phyloP scores from a whole-genome alignment of 2,329 filamentous ascomycete species.

The Microsporum ferrugineum region DNA sequence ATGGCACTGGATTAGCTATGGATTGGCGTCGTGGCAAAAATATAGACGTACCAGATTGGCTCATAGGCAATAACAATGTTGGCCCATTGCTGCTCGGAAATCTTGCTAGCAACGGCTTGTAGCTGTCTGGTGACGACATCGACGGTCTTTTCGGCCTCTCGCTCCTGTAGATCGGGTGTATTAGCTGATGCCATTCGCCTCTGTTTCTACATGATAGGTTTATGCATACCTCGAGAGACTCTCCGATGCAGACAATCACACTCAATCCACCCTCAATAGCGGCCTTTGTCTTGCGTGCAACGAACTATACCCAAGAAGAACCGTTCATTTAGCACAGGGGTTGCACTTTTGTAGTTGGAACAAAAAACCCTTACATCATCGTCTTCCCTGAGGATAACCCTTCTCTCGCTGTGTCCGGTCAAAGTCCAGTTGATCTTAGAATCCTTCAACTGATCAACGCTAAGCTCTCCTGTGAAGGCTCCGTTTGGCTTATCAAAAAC shows the following conservation, averaged over 20 bases:
- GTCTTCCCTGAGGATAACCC: conserved; percentile 75
- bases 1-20: conserved; percentile 6
- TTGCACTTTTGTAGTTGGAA: background rate
- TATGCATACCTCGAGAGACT: conserved; percentile 60
- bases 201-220: background rate
- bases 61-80: conserved; percentile 97
- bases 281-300: conserved; percentile 89
- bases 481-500: conserved; percentile 95
- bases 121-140: conserved; percentile 64
- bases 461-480: conserved; percentile 95
- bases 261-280: conserved; percentile 74
- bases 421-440: conserved; percentile 80
- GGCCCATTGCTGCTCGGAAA: conserved; percentile 65
- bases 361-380: conserved; percentile 45
- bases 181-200: background rate
- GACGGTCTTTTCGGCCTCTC: conserved; percentile 75
- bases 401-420: conserved; percentile 88
- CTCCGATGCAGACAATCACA: conserved; percentile 96
- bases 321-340: background rate
- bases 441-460: conserved; percentile 81
- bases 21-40: background rate
- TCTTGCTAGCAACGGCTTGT: conserved; percentile 60
- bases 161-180: conserved; percentile 43
- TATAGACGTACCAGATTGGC: conserved; percentile 69
- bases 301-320: conserved; percentile 39